Percentiles rank a stretch among this genome's conserved stretches.
These are phyloP conservation scores for Venturia nashicola DNA, from an alignment of 2,329 filamentous ascomycete genomes.

Conservation along the genomic window DNA sequence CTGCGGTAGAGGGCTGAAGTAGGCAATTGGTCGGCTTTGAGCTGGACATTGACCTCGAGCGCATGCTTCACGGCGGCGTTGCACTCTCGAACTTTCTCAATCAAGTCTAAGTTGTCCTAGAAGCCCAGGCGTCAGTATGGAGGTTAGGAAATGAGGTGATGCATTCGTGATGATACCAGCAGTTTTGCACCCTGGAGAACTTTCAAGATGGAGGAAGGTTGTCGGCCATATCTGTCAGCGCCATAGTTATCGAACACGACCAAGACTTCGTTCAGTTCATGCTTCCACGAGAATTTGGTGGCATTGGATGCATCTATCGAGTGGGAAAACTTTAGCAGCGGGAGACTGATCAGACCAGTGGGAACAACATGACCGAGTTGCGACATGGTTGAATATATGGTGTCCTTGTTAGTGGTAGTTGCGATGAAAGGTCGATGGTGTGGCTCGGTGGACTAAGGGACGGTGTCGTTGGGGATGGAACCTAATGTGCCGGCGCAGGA, in stretches of 20 bases:
- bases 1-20: constrained; percentile 1
- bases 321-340: constrained; percentile 19
- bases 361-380: background rate
- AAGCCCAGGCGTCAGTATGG: background rate
- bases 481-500: too few relatives aligned
- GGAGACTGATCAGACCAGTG: constrained; percentile 11
- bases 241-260: constrained; percentile 13
- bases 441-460: too few relatives aligned
- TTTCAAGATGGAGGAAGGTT: constrained; percentile 21
- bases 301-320: constrained; percentile 19
- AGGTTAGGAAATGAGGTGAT: background rate
- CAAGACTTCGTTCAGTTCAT: constrained; percentile 4
- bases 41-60: constrained; percentile 17
- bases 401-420: background rate
- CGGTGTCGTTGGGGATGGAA: too few relatives aligned
- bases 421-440: background rate
- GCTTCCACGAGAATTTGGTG: constrained; percentile 10
- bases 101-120: constrained; percentile 21
- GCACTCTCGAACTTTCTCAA: constrained; percentile 16
- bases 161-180: constrained; percentile 11
- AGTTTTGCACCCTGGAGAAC: constrained; percentile 23
- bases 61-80: constrained; percentile 11
- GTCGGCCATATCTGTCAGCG: constrained; percentile 10
- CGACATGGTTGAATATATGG: background rate
- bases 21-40: constrained; percentile 25